Evolutionary conservation across 2,329 filamentous ascomycete genomes (phyloP).

Genomic region (Claviceps sorghi): DNA sequence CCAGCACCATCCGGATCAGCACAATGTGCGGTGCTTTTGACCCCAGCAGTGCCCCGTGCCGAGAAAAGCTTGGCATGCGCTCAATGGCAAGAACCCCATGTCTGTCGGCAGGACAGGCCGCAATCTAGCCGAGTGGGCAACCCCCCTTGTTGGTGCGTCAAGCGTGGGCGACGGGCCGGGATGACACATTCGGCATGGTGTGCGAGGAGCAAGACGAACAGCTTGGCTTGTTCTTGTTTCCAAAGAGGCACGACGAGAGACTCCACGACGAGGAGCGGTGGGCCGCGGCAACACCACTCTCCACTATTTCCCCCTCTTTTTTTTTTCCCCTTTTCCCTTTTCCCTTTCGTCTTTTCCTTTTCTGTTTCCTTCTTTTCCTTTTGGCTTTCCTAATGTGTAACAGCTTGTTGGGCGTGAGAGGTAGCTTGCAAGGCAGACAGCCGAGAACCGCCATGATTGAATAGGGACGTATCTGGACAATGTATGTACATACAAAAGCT

Average conservation of each 20-base stretch:
- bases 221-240: neutral
- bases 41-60: slow-evolving; percentile 2
- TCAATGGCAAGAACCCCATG: neutral
- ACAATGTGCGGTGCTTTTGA: neutral
- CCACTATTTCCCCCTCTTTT: too few species aligned
- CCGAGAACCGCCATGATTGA: neutral
- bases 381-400: neutral
- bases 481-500: too few species aligned
- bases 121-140: neutral
- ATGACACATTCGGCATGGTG: neutral
- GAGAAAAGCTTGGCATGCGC: slow-evolving; percentile 13
- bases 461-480: too few species aligned
- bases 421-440: neutral
- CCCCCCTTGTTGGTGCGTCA: neutral
- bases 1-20: slow-evolving; percentile 9
- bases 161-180: neutral
- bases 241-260: neutral
- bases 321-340: too few species aligned
- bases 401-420: neutral
- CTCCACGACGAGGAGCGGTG: neutral
- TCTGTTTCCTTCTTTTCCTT: too few species aligned
- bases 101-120: neutral
- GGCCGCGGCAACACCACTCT: neutral
- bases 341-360: too few species aligned
- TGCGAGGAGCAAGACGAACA: neutral